phyloP scores from a whole-genome alignment of 495 filamentous ascomycete species.

The Thozetella sp. region DNA sequence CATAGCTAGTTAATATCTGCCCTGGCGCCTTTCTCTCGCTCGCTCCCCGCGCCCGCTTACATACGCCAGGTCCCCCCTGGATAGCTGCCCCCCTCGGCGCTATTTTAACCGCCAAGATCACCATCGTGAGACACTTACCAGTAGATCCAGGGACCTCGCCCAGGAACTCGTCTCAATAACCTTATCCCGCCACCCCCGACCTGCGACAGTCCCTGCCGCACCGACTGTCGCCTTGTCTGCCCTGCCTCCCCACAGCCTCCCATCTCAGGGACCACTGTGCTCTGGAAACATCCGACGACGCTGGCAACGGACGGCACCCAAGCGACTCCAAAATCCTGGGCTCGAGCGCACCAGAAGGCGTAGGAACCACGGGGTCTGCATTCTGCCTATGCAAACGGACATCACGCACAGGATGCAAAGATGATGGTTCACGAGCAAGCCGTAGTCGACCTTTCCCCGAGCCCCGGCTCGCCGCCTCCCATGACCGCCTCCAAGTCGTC shows the following conservation, averaged over 20 bases:
- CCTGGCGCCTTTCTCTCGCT: neutral
- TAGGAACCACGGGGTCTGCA: neutral
- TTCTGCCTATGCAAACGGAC: neutral
- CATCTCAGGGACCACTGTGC: neutral
- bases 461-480: conserved; percentile 80
- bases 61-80: neutral
- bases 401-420: conserved; percentile 19
- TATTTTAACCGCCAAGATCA: conserved; percentile 11
- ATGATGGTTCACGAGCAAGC: conserved; percentile 60
- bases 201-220: conserved; percentile 23
- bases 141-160: conserved; percentile 21
- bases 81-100: neutral
- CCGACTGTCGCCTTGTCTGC: neutral
- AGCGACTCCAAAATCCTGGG: neutral
- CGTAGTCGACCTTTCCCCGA: conserved; percentile 44
- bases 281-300: neutral
- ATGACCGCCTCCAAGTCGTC: conserved; percentile 86
- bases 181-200: conserved; percentile 13
- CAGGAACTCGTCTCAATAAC: conserved; percentile 15
- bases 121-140: conserved; percentile 25
- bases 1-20: neutral
- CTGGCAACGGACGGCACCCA: neutral
- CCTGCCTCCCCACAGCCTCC: conserved; percentile 4
- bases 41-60: neutral
- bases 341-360: neutral